These are phyloP conservation scores for Chrysosporium keratinophilum DNA, from an alignment of 2,329 filamentous ascomycete genomes.

Conservation along the genomic window DNA sequence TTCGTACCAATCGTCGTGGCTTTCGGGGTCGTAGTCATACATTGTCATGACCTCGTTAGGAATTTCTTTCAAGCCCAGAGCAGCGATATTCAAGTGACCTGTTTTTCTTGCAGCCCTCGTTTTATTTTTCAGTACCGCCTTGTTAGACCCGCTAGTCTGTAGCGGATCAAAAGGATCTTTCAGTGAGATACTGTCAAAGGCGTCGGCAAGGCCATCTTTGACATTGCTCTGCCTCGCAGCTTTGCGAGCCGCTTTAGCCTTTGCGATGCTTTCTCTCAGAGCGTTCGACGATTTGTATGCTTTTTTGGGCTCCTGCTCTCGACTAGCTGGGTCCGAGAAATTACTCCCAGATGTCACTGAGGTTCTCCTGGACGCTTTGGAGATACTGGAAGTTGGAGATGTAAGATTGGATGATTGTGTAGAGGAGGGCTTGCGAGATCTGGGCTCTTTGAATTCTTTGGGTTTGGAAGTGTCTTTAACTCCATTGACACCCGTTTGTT, in stretches of 20 bases:
- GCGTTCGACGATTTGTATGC: conserved; percentile 63
- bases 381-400: conserved; percentile 24
- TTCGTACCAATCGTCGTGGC: conserved; percentile 70
- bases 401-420: conserved; percentile 24
- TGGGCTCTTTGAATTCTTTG: conserved; percentile 32
- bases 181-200: conserved; percentile 41
- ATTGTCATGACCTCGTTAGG: conserved; percentile 77
- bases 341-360: conserved; percentile 24
- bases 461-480: not conserved
- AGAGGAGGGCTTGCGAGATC: conserved; percentile 29
- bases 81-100: conserved; percentile 79
- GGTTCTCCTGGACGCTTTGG: conserved; percentile 25
- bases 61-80: conserved; percentile 66
- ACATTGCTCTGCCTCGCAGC: conserved; percentile 34
- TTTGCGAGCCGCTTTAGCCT: conserved; percentile 72
- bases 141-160: conserved; percentile 47
- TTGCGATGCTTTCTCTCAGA: conserved; percentile 81
- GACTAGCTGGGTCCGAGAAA: conserved; percentile 22
- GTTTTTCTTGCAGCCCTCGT: conserved; percentile 63
- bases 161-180: conserved; percentile 49
- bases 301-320: conserved; percentile 32
- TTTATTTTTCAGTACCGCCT: conserved; percentile 61
- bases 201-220: conserved; percentile 16
- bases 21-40: conserved; percentile 68
- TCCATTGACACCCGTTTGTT: conserved; percentile 25